phyloP scores from a whole-genome alignment of 805 yeast species.

The Candida sphagnicola region DNA sequence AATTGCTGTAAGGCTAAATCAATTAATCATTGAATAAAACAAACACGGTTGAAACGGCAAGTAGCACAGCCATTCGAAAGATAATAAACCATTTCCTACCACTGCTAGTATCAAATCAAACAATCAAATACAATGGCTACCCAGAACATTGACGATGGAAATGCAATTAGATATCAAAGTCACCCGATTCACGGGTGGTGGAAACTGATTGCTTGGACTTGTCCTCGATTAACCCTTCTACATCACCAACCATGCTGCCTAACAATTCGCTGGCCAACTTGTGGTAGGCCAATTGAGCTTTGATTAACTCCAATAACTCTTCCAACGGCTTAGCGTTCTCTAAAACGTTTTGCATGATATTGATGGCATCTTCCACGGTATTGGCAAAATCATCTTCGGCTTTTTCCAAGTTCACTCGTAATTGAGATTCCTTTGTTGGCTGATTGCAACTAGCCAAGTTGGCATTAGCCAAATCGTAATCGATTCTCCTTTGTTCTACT shows the following conservation, averaged over 20 bases:
- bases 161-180: constrained; percentile 30
- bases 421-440: constrained; percentile 60
- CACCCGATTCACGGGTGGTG: constrained; percentile 27
- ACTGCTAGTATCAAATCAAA: no score
- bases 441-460: constrained; percentile 37
- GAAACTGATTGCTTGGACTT: constrained; percentile 11
- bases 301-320: constrained; percentile 62
- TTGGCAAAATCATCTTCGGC: constrained; percentile 89
- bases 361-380: constrained; percentile 83
- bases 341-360: constrained; percentile 76
- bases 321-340: constrained; percentile 65
- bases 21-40: no score
- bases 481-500: constrained; percentile 74
- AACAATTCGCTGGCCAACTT: constrained; percentile 69
- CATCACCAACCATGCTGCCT: constrained; percentile 58
- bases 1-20: no score
- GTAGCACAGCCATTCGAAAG: no score
- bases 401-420: constrained; percentile 73
- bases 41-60: no score
- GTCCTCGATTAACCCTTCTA: constrained; percentile 58
- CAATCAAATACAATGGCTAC: no score
- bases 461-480: constrained; percentile 72
- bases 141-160: no score
- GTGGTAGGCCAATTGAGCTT: constrained; percentile 79
- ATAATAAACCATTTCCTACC: no score